Percentiles rank a stretch among this genome's conserved stretches.
Evolutionary conservation across 2,329 filamentous ascomycete genomes (phyloP).

Genomic region (Neonectria coccinea): DNA sequence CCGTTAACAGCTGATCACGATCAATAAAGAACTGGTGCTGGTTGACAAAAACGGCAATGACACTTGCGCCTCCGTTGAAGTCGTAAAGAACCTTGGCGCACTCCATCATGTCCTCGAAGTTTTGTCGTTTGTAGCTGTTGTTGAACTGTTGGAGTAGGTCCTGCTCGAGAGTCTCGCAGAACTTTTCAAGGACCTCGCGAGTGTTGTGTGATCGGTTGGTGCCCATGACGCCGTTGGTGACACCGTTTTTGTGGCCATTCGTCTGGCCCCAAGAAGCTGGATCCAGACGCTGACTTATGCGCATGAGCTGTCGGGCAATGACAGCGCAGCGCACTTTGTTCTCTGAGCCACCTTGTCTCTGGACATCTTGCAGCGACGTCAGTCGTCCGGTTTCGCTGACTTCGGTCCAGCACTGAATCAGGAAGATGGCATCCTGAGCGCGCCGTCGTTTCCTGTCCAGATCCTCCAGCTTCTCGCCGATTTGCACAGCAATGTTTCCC

Average conservation of each 20-base stretch:
- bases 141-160: constrained; percentile 97
- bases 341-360: constrained; percentile 85
- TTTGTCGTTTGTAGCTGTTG: constrained; percentile 93
- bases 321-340: constrained; percentile 95
- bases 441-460: constrained; percentile 90
- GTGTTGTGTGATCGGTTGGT: constrained; percentile 71
- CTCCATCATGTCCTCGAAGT: constrained; percentile 98
- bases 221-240: constrained; percentile 58
- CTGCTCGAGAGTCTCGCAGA: constrained; percentile 94
- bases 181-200: constrained; percentile 93
- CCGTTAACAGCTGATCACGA: constrained; percentile 87
- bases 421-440: constrained; percentile 91
- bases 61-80: constrained; percentile 95
- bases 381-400: constrained; percentile 91
- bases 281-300: constrained; percentile 93
- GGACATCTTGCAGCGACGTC: constrained; percentile 87
- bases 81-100: constrained; percentile 94
- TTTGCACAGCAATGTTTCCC: constrained; percentile 92
- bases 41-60: constrained; percentile 96
- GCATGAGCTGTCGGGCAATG: constrained; percentile 91
- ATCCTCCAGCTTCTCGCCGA: constrained; percentile 93
- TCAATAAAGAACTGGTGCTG: constrained; percentile 99
- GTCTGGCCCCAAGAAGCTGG: constrained; percentile 76
- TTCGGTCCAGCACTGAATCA: constrained; percentile 97
- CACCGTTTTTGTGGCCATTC: constrained; percentile 66